phyloP scores from a whole-genome alignment of 768 basidiomycete genomes.

The Lentinus brumalis region DNA sequence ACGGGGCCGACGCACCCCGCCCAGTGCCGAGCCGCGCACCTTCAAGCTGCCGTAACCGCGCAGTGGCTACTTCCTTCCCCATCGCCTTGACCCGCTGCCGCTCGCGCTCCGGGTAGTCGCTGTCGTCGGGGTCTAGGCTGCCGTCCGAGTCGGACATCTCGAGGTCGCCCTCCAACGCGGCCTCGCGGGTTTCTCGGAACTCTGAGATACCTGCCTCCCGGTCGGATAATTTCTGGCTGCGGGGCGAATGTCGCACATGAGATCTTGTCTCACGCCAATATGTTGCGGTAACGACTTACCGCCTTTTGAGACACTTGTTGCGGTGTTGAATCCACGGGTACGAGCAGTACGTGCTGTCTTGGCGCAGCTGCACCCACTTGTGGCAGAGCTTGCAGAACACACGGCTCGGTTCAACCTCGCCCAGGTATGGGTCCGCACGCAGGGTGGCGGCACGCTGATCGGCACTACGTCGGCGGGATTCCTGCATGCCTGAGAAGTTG shows the following conservation, averaged over 20 bases:
- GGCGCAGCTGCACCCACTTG: constrained; percentile 83
- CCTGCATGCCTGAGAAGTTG: constrained; percentile 56
- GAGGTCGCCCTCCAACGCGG: constrained; percentile 29
- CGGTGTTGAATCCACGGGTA: constrained; percentile 84
- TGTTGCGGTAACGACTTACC: constrained; percentile 46
- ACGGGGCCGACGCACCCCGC: constrained; percentile 8
- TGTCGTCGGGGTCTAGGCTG: constrained; percentile 39
- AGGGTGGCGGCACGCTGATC: constrained; percentile 78
- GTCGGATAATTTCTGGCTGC: constrained; percentile 58
- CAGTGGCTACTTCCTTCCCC: constrained; percentile 21
- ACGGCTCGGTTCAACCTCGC: constrained; percentile 62
- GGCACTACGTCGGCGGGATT: constrained; percentile 73
- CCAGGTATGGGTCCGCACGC: constrained; percentile 63
- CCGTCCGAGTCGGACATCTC: constrained; percentile 31
- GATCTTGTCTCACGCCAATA: background rate
- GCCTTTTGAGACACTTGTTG: constrained; percentile 70
- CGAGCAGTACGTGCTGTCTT: constrained; percentile 78
- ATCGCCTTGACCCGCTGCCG: constrained; percentile 24
- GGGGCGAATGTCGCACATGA: constrained; percentile 7
- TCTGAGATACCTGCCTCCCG: constrained; percentile 56
- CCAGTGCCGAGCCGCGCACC: background rate
- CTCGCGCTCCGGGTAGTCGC: constrained; percentile 20
- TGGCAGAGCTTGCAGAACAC: constrained; percentile 76
- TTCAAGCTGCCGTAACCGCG: constrained; percentile 20
- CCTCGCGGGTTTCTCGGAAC: constrained; percentile 38